Conservation (phyloP, 768 basidiomycete species). For the Auricularia cornea region DNA sequence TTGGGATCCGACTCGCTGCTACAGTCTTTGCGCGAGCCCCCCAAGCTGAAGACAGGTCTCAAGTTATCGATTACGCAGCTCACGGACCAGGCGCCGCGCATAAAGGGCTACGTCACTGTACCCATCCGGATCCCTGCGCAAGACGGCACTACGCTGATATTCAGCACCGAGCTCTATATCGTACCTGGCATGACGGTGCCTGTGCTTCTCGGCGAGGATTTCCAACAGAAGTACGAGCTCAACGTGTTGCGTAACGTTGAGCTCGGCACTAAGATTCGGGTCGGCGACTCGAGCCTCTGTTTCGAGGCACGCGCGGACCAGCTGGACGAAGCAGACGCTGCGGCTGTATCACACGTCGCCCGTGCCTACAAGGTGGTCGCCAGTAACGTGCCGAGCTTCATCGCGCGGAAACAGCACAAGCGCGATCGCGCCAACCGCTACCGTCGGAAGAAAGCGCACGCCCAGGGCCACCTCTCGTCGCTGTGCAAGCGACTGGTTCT, state of each 20-base stretch:
- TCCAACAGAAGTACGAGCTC: slow-evolving; percentile 19
- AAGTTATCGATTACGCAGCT: no score
- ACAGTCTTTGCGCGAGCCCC: no score
- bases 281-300: slow-evolving; percentile 10
- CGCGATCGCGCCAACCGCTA: background rate
- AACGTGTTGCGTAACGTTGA: slow-evolving; percentile 8
- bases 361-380: no score
- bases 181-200: slow-evolving; percentile 24
- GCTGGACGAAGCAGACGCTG: background rate
- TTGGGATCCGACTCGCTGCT: no score
- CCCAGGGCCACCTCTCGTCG: no score
- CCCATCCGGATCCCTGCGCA: slow-evolving; percentile 6
- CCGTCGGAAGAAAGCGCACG: slow-evolving; percentile 1
- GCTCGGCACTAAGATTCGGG: slow-evolving; percentile 6
- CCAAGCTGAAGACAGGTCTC: no score
- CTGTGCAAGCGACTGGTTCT: no score
- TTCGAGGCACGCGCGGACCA: slow-evolving; percentile 5
- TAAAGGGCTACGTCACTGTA: slow-evolving; percentile 14
- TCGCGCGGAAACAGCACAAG: no score
- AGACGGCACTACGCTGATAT: background rate
- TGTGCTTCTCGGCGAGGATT: no score
- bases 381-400: no score
- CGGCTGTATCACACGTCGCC: background rate
- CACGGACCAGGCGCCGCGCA: no score
- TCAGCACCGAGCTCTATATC: no score